Evolutionary conservation across 2,329 filamentous ascomycete genomes (phyloP).

Genomic region (Diaporthe sp.): DNA sequence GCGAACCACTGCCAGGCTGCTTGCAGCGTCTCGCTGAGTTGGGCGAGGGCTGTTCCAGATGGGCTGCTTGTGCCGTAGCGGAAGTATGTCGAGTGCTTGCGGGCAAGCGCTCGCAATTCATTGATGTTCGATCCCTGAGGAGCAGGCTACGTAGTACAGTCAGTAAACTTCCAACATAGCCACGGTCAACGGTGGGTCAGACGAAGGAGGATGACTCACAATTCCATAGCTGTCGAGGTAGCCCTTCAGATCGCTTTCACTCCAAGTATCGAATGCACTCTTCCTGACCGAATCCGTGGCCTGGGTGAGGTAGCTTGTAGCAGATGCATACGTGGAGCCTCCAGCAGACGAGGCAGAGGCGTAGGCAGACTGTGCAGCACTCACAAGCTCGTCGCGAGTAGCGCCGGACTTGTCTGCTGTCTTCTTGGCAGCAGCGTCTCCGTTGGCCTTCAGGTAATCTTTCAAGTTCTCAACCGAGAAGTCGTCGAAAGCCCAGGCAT

Average conservation of each 20-base stretch:
- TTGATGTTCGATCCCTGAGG: constrained; percentile 77
- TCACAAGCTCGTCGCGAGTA: constrained; percentile 78
- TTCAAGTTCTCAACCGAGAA: constrained; percentile 78
- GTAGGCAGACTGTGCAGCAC: constrained; percentile 71
- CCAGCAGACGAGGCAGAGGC: constrained; percentile 68
- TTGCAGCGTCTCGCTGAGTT: constrained; percentile 62
- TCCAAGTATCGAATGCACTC: constrained; percentile 78
- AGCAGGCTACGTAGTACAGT: constrained; percentile 50
- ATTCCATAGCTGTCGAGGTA: constrained; percentile 86
- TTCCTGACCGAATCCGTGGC: constrained; percentile 75
- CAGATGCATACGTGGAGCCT: constrained; percentile 70
- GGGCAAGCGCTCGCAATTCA: constrained; percentile 76
- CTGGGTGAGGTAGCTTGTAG: constrained; percentile 75
- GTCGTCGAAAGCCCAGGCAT: constrained; percentile 83
- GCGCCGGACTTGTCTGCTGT: constrained; percentile 70
- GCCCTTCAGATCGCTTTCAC: constrained; percentile 76
- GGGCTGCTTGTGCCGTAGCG: constrained; percentile 78
- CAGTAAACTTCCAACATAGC: constrained; percentile 29
- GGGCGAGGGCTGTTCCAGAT: constrained; percentile 72
- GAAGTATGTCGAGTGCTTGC: constrained; percentile 81
- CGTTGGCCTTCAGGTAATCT: constrained; percentile 63
- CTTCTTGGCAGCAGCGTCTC: constrained; percentile 67
- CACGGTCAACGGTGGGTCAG: constrained; percentile 10
- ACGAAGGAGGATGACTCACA: constrained; percentile 45
- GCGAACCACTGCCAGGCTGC: constrained; percentile 63